phyloP scores from a whole-genome alignment of 2,329 filamentous ascomycete species.

The Colletotrichum falcatum region DNA sequence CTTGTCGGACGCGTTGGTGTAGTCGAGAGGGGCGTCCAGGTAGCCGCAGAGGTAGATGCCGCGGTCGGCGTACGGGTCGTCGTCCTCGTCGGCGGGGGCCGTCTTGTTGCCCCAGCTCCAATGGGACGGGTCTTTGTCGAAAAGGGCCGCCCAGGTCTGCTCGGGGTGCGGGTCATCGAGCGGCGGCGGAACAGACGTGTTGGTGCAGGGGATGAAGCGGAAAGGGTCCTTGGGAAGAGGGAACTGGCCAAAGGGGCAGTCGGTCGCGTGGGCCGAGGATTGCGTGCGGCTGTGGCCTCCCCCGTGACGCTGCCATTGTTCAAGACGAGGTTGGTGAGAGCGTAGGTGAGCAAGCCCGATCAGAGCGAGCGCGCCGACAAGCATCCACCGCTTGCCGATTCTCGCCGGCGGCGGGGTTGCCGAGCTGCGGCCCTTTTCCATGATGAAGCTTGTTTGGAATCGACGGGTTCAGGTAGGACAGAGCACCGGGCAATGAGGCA shows the following conservation, averaged over 20 bases:
- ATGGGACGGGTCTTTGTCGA: constrained; percentile 56
- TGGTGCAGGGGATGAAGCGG: constrained; percentile 61
- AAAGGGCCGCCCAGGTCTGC: constrained; percentile 55
- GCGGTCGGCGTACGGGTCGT: constrained; percentile 52
- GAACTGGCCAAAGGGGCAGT: constrained; percentile 49
- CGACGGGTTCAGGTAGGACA: neutral
- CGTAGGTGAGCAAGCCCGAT: constrained; percentile 14
- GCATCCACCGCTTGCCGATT: neutral
- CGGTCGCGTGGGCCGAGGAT: neutral
- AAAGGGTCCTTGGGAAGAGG: constrained; percentile 59
- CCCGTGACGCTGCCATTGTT: neutral
- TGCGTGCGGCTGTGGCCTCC: neutral
- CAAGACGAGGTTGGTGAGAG: neutral
- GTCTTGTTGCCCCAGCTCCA: constrained; percentile 60
- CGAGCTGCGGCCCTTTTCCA: constrained; percentile 15
- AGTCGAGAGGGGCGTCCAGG: constrained; percentile 61
- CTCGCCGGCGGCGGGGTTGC: too few species aligned
- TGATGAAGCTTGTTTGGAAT: neutral
- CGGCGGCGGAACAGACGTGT: constrained; percentile 53
- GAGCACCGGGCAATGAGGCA: neutral
- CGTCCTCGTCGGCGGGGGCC: neutral
- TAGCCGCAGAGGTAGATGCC: constrained; percentile 63
- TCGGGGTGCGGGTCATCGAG: constrained; percentile 54
- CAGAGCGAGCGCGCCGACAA: constrained; percentile 7
- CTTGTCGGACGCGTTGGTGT: constrained; percentile 57